phyloP scores from a whole-genome alignment of 305 asterid species.

The Rubia tinctorum region DNA sequence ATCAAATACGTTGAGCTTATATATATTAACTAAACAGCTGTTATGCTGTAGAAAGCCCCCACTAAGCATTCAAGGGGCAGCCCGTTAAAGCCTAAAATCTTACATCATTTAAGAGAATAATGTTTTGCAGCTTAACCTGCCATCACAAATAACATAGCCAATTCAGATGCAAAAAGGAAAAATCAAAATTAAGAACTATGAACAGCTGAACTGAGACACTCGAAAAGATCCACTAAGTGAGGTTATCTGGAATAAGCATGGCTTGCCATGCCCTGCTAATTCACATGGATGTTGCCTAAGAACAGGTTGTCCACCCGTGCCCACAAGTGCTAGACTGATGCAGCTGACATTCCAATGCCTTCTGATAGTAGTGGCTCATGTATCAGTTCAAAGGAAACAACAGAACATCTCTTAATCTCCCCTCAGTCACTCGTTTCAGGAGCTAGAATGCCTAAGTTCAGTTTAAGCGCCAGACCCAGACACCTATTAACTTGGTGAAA shows the following conservation, averaged over 20 bases:
- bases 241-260: no score
- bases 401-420: not conserved
- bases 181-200: not conserved
- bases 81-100: not conserved
- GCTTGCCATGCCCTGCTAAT: no score
- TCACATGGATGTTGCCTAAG: not conserved
- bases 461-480: not conserved
- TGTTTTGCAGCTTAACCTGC: no score
- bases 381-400: not conserved
- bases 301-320: not conserved
- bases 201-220: not conserved
- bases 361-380: not conserved
- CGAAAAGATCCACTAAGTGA: not conserved
- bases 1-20: not conserved
- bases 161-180: not conserved
- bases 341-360: no score
- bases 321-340: no score
- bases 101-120: no score
- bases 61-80: not conserved
- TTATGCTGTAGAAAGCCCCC: not conserved
- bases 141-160: no score
- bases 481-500: not conserved
- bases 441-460: not conserved
- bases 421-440: not conserved
- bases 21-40: no score